Evolutionary conservation across 305 asterid species (phyloP).

Genomic region (Rubia peregrina): DNA sequence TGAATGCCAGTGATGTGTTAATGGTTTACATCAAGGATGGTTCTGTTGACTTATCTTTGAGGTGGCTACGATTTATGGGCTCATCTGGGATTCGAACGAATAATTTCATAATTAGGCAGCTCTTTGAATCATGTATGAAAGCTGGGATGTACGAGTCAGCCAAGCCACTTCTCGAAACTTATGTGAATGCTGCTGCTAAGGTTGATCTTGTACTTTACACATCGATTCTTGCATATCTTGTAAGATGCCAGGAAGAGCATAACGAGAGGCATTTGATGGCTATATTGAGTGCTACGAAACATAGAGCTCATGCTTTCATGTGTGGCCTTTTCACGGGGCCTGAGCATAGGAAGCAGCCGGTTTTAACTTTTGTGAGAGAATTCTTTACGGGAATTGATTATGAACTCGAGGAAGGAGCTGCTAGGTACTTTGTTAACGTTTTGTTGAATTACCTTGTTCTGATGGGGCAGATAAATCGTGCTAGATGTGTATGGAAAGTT

Average conservation of each 20-base stretch:
- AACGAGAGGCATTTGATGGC: slow-evolving; percentile 93
- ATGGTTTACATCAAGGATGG: slow-evolving; percentile 93
- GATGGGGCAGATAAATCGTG: slow-evolving; percentile 97
- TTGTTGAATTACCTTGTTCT: slow-evolving; percentile 91
- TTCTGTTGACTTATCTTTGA: slow-evolving; percentile 82
- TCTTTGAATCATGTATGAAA: slow-evolving; percentile 96
- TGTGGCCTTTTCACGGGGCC: slow-evolving; percentile 95
- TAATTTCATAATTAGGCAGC: slow-evolving; percentile 88
- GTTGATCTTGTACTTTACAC: slow-evolving; percentile 95
- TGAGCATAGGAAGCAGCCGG: slow-evolving; percentile 84
- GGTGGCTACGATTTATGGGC: slow-evolving; percentile 95
- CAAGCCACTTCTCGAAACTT: slow-evolving; percentile 84
- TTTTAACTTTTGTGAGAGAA: slow-evolving; percentile 78
- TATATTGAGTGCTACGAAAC: slow-evolving; percentile 79
- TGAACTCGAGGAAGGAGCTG: slow-evolving; percentile 89
- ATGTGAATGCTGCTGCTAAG: slow-evolving; percentile 65
- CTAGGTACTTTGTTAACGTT: slow-evolving; percentile 86
- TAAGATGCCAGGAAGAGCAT: slow-evolving; percentile 86
- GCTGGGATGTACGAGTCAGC: slow-evolving; percentile 83
- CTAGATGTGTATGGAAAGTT: slow-evolving; percentile 98
- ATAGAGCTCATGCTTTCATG: slow-evolving; percentile 80
- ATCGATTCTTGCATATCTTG: slow-evolving; percentile 80
- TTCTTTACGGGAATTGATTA: slow-evolving; percentile 78
- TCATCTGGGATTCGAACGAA: slow-evolving; percentile 87
- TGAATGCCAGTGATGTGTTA: slow-evolving; percentile 90